Evolutionary conservation across 495 filamentous ascomycete genomes (phyloP), one percentile per base, ranked within the genome.

Genomic region (Hyphodiscus hymeniophilus): DNA sequence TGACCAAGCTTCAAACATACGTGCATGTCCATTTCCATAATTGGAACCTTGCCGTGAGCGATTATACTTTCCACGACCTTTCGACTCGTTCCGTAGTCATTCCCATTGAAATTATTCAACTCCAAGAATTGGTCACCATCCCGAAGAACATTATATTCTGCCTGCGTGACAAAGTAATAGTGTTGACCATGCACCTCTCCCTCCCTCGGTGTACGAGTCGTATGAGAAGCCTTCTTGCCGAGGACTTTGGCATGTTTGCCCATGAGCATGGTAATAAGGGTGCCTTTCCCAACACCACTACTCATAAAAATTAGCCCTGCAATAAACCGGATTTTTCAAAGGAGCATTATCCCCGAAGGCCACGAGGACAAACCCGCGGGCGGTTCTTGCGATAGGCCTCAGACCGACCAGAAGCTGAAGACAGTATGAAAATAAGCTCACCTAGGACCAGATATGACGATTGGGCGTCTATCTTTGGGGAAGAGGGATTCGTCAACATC

Each of bases 21-120:
- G 64, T 69, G 41, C 24, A 45, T 48, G 33, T 68, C 84, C 64
- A 94, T 80, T 60, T 85, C 62, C 56, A 76, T 67, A 2, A 78
- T 34, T 0, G 74, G 63, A 21, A 78, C 60, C 55, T 70, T 71
- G 35, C 72, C 73, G 12, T 61, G 50, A 23, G 70, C 69, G 46
- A 62, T 61, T 22, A 74, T 60, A 16, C 62, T 61, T 31, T 75
- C 66, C 0, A 75, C 63, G 2, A 61, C 50, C 45, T 63, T 72
- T 45, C 61, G 60, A 51, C 59, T 75, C 3, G 69, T 76, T 6
- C 73, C 74, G 32, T 69, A 69, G 23, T 63, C 58, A 21, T 61
- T 57, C 5, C 62, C 70, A 15, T 63, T 68, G 15, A 55, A 61
- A 15, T 69, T 69, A 38, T 56, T 67, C 41, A 63, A 72, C 48